phyloP scores from a whole-genome alignment of 768 basidiomycete species.

The Trametes elegans region DNA sequence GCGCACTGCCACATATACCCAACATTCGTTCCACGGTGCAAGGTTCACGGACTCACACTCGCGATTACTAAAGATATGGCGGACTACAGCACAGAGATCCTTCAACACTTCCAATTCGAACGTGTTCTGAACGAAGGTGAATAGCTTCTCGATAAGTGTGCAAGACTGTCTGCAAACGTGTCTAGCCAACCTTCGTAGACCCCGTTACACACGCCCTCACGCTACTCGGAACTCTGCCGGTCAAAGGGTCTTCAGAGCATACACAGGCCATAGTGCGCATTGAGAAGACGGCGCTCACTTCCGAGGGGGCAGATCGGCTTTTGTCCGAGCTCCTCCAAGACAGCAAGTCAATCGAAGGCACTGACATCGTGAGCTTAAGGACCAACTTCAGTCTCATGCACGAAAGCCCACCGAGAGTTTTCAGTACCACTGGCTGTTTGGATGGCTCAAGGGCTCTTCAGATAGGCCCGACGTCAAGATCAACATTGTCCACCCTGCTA shows the following conservation, averaged over 20 bases:
- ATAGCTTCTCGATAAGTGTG: neutral
- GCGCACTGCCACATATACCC: neutral
- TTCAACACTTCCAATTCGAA: conserved; percentile 55
- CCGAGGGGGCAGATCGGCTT: conserved; percentile 36
- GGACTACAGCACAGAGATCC: conserved; percentile 19
- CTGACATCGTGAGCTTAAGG: conserved; percentile 62
- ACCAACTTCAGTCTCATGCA: neutral
- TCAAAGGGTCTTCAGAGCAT: conserved; percentile 8
- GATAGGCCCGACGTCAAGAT: conserved; percentile 73
- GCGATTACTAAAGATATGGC: neutral
- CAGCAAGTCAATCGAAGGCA: conserved; percentile 51
- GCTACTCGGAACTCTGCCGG: conserved; percentile 65
- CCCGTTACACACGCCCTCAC: conserved; percentile 57
- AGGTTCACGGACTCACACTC: neutral
- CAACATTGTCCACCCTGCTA: conserved; percentile 84
- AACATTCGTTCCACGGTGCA: neutral
- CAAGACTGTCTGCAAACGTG: neutral
- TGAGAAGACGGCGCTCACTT: conserved; percentile 70
- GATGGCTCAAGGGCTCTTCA: conserved; percentile 50
- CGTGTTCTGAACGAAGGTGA: conserved; percentile 52
- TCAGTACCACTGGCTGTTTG: conserved; percentile 83
- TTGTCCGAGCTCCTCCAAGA: conserved; percentile 41
- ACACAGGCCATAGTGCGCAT: conserved; percentile 65
- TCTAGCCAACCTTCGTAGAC: conserved; percentile 38
- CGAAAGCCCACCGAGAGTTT: conserved; percentile 12